phyloP scores from a whole-genome alignment of 2,329 filamentous ascomycete genomes.

The Penicillium brasilianum region DNA sequence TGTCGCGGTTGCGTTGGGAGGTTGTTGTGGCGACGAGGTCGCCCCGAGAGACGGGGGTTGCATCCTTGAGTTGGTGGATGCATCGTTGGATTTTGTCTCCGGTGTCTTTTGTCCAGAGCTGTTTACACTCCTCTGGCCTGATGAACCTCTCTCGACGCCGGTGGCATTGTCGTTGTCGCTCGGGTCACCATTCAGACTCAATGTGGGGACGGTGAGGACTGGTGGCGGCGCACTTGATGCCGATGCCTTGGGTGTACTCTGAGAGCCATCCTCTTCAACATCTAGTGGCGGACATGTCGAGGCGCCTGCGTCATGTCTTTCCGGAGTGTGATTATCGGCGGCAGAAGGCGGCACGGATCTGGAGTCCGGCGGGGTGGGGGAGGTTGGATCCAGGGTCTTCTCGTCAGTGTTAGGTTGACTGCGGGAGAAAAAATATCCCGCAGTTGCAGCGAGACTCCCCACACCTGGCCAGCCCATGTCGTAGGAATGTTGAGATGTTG shows the following conservation, averaged over 20 bases:
- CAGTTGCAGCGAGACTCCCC: conserved; percentile 45
- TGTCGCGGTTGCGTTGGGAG: conserved; percentile 16
- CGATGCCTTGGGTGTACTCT: conserved; percentile 46
- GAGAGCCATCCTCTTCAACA: conserved; percentile 29
- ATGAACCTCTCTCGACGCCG: not conserved
- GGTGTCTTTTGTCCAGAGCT: conserved; percentile 7
- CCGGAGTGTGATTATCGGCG: conserved; percentile 17
- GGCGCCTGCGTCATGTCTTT: conserved; percentile 13
- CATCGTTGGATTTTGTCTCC: conserved; percentile 16
- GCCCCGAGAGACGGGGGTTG: conserved; percentile 15
- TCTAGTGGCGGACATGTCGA: conserved; percentile 16
- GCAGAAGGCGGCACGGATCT: conserved; percentile 23
- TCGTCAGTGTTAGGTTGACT: conserved; percentile 43
- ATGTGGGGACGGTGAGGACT: conserved; percentile 37
- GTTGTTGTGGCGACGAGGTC: conserved; percentile 22
- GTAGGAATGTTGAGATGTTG: conserved; percentile 18
- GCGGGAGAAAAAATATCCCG: conserved; percentile 48
- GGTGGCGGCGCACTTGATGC: conserved; percentile 30
- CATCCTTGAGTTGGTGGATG: conserved; percentile 10
- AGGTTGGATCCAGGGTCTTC: conserved; percentile 31
- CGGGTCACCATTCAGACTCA: conserved; percentile 37
- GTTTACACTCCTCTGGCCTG: conserved; percentile 6
- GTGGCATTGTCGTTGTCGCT: conserved; percentile 10
- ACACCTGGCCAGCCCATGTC: conserved; percentile 51
- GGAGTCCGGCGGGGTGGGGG: conserved; percentile 25